Evolutionary conservation across 768 basidiomycete genomes (phyloP).

Genomic region (Trametes punicea): DNA sequence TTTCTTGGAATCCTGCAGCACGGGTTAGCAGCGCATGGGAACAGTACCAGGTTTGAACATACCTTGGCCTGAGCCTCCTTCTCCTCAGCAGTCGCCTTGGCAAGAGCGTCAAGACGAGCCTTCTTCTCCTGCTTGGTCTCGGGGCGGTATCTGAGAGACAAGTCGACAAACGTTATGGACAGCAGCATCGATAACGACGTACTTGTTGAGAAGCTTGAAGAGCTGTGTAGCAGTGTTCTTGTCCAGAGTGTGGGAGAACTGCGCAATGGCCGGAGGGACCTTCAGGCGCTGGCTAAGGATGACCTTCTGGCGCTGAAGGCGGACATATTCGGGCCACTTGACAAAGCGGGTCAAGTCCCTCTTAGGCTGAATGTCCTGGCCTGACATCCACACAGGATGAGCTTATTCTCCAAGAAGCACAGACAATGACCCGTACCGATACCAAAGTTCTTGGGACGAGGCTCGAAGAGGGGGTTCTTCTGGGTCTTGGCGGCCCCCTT

Average conservation of each 20-base stretch:
- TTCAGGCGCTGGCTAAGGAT: constrained; percentile 97
- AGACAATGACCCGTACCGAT: constrained; percentile 56
- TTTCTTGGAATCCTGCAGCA: constrained; percentile 95
- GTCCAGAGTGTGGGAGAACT: constrained; percentile 96
- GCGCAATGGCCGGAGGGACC: constrained; percentile 96
- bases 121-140: constrained; percentile 98
- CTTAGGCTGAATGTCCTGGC: constrained; percentile 89
- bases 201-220: constrained; percentile 97
- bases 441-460: constrained; percentile 88
- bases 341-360: constrained; percentile 95
- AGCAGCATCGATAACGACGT: constrained; percentile 12
- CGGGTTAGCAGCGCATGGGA: too few relatives aligned
- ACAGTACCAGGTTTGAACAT: too few relatives aligned
- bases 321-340: constrained; percentile 99
- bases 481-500: constrained; percentile 62
- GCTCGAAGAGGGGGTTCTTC: constrained; percentile 97
- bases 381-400: constrained; percentile 41
- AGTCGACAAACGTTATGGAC: not conserved
- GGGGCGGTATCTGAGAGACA: constrained; percentile 66
- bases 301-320: constrained; percentile 97
- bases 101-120: constrained; percentile 77
- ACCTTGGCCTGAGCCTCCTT: constrained; percentile 65
- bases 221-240: constrained; percentile 99
- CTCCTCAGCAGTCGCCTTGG: constrained; percentile 75
- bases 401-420: not conserved